Base-by-base conservation (phyloP, 2,329 filamentous ascomycete genomes). In the Plectosphaerella plurivora region DNA sequence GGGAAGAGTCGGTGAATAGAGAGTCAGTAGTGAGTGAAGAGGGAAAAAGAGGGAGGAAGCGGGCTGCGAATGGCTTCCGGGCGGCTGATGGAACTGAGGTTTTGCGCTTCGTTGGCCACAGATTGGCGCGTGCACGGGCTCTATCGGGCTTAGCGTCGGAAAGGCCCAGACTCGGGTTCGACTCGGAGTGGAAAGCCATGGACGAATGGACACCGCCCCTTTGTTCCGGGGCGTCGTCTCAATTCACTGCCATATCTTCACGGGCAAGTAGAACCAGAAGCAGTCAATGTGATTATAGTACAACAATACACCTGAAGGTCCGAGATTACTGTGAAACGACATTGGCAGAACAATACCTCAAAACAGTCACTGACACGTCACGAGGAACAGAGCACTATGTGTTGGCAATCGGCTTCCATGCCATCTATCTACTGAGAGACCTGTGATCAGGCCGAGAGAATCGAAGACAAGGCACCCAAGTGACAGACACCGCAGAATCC, bases 1-100 rank as follows among this genome's bases (percentile, higher is more conserved):
- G 9, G 16, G 16, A 8, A 55, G 49, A 35, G 53, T 53, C 20
- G 37, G 51, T 44, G 51, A 55, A 44, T 12, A 25, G 41, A 49
- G 47, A 35, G 37, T 18, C 25, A 36, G 39, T 37, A 33, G 47
- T 22, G 44, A 14, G 15, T n/a, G 44, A 20, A 39, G 25, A 33
- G 24, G 33, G 47, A 52, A 52, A 25, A 35, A 44, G 25, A 50
- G 35, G 49, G n/a, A 16, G n/a, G n/a, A 12, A 18, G 41, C 9
- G 18, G 41, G 41, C 41, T 44, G 41, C 18, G 41, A 41, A 41
- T 44, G 41, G 10, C 41, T 7, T 44, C 41, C 8, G 28, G 41
- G 11, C 41, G 16, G 41, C 41, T 44, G 41, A 20, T 20, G 8
- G 16, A 44, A 18, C n/a, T 18, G 41, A 44, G 41, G 41, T 44